Evolutionary conservation across 2,329 filamentous ascomycete genomes (phyloP).

Genomic region (Dactylellina haptotyla): DNA sequence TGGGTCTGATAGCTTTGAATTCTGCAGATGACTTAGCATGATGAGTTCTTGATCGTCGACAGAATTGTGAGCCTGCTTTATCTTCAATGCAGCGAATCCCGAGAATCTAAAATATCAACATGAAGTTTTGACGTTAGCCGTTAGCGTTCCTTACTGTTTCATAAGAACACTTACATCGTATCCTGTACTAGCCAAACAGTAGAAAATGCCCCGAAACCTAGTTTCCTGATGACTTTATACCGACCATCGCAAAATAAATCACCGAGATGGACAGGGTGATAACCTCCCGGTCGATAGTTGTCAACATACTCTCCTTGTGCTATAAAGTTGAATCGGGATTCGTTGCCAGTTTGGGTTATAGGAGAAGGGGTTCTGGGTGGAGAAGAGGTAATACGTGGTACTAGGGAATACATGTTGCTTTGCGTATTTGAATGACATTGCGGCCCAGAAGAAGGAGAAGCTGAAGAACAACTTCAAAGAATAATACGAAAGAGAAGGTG

Average conservation of each 20-base stretch:
- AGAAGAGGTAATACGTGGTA: too few species aligned
- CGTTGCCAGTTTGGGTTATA: too few species aligned
- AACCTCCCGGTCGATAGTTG: slow-evolving; percentile 58
- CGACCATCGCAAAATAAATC: slow-evolving; percentile 57
- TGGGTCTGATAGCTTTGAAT: background rate
- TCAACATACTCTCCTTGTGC: slow-evolving; percentile 57
- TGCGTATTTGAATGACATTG: too few species aligned
- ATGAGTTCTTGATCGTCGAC: background rate
- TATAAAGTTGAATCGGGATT: background rate
- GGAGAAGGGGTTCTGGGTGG: too few species aligned
- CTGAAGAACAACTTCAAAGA: too few species aligned
- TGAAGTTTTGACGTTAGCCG: too few species aligned
- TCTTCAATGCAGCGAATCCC: slow-evolving; percentile 23
- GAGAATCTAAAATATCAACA: too few species aligned
- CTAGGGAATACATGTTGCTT: too few species aligned
- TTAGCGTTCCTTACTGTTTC: too few species aligned
- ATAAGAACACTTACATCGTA: slow-evolving; percentile 6
- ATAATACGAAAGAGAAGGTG: too few species aligned
- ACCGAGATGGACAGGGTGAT: slow-evolving; percentile 58
- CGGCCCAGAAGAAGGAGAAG: too few species aligned
- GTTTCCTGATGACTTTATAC: slow-evolving; percentile 59
- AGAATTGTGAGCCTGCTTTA: slow-evolving; percentile 11
- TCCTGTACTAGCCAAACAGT: slow-evolving; percentile 60
- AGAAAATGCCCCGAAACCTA: slow-evolving; percentile 58
- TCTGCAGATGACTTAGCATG: background rate